A percentile compares a stretch with the other conserved stretches of the same genome.
These are phyloP conservation scores for Penicillium nucicola DNA, from an alignment of 495 filamentous ascomycete genomes.

Conservation along the genomic window DNA sequence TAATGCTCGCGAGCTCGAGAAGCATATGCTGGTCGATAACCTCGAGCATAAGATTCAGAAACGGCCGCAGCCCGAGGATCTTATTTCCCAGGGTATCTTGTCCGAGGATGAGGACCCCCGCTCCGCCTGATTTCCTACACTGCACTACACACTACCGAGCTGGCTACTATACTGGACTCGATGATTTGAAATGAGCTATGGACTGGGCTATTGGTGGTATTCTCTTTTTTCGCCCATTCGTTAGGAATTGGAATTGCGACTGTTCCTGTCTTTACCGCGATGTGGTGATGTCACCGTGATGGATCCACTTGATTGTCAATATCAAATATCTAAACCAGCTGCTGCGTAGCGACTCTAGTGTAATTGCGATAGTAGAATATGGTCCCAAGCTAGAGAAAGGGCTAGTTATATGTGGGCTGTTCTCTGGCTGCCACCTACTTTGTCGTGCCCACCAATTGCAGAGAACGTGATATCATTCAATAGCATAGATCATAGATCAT, in stretches of 20 bases:
- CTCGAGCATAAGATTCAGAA: conserved; percentile 79
- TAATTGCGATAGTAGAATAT: too few species aligned
- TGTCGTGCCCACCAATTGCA: too few species aligned
- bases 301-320: conserved; percentile 3
- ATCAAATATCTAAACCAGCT: background rate
- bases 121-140: conserved; percentile 8
- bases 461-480: background rate
- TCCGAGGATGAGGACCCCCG: conserved; percentile 55
- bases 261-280: background rate
- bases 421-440: too few species aligned
- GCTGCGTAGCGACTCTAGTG: too few species aligned
- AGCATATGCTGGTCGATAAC: conserved; percentile 78
- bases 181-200: conserved; percentile 3
- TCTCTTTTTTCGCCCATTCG: background rate
- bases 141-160: background rate
- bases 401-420: too few species aligned
- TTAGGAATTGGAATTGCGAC: background rate
- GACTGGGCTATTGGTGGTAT: background rate
- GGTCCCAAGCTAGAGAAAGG: background rate
- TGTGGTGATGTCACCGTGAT: conserved; percentile 29
- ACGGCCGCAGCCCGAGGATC: conserved; percentile 68
- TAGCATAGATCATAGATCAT: background rate
- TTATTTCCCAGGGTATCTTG: conserved; percentile 76
- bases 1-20: conserved; percentile 75
- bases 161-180: background rate